Evolutionary conservation across 257 asterid species (phyloP), one percentile per base, ranked within the genome.

Genomic region (Solanum megistacrolobum): DNA sequence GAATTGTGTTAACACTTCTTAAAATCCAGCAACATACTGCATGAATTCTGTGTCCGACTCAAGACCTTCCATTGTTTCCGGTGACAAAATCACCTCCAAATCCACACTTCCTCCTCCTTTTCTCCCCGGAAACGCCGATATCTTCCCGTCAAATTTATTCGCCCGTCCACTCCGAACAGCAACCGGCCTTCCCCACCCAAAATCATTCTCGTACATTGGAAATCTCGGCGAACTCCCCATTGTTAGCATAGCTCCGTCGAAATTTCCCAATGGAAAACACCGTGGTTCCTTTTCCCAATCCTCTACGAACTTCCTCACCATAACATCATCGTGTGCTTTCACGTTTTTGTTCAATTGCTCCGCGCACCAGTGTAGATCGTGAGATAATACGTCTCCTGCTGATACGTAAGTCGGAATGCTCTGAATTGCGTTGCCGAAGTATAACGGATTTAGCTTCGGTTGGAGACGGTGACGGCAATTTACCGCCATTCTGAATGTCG

Each of bases 121-220:
- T 2, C 90, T 46, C 0, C 93, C 93, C 2, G 92, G 93, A 36
- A 90, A 90, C 5, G 92, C 91, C 1, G 91, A 89, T 25, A 91
- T 91, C 86, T 90, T 90, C 3, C 91, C 91, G 46, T 89, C 92
- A 25, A 91, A 90, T 12, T 91, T 91, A 35, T 91, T 91, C 4
- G 91, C 92, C 68, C 66, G 34, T 4, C 92, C 92, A 83, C 90
- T 90, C 48, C 92, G 86, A 16, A 91, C 91, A 0, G 92, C 89
- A 29, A 91, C 41, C 41, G 93, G 93, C 25, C 91, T 76, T 58
- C 93, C 93, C 93, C 92, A 91, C 58, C 93, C 92, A 79, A 91
- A 91, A 89, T 91, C 92, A 62, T 91, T 91, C 8, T 91, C 92
- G 60, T 66, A 91, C 92, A 91, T 91, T 0, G 91, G 92, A 79